Conservation (phyloP, 805 yeast genomes). For the Brettanomyces nanus region DNA sequence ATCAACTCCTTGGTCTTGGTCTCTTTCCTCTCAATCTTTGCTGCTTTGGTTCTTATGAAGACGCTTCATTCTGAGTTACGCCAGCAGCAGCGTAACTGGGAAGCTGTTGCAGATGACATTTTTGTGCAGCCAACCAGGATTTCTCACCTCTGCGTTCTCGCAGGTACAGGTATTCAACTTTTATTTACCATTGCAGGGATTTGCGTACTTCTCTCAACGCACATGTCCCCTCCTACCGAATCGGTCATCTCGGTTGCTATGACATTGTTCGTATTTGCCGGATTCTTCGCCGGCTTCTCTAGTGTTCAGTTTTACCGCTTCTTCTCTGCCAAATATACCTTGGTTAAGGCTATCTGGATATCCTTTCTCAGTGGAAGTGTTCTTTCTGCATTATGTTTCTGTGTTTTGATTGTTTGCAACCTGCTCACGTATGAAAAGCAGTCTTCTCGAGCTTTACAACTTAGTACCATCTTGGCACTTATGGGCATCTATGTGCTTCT, state of each 20-base stretch:
- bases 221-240: constrained; percentile 53
- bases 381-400: constrained; percentile 39
- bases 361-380: constrained; percentile 41
- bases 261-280: constrained; percentile 56
- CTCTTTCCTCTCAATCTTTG: constrained; percentile 51
- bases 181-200: constrained; percentile 58
- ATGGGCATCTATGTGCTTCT: constrained; percentile 51
- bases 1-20: constrained; percentile 64
- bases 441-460: constrained; percentile 70
- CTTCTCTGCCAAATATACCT: constrained; percentile 35
- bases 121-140: constrained; percentile 43
- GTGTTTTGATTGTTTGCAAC: constrained; percentile 49
- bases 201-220: constrained; percentile 47
- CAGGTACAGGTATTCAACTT: constrained; percentile 71
- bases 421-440: constrained; percentile 68
- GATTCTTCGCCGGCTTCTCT: constrained; percentile 64
- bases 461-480: constrained; percentile 60
- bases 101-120: constrained; percentile 44
- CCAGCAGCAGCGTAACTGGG: constrained; percentile 37
- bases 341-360: constrained; percentile 25
- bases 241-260: constrained; percentile 57
- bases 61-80: constrained; percentile 31
- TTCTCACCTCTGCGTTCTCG: constrained; percentile 43
- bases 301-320: constrained; percentile 56
- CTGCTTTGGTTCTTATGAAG: constrained; percentile 53